Evolutionary conservation across 2,329 filamentous ascomycete species (phyloP).

Genomic region (Myriosclerotinia duriaeana): DNA sequence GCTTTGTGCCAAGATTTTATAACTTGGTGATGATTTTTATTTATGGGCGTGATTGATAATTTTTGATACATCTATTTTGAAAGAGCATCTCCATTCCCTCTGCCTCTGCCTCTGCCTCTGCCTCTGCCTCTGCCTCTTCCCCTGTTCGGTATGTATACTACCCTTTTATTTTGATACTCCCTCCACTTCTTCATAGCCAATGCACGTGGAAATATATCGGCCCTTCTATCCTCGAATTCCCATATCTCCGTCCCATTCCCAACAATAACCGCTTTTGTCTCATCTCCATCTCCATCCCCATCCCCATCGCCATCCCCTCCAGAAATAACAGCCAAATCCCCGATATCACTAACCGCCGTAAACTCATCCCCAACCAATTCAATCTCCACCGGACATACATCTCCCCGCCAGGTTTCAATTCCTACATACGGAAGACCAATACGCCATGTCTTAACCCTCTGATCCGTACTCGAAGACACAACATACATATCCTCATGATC

Average conservation of each 20-base stretch:
- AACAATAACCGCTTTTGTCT: constrained; percentile 36
- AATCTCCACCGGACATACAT: constrained; percentile 37
- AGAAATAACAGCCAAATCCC: constrained; percentile 45
- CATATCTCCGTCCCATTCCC: constrained; percentile 42
- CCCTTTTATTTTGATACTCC: too few relatives aligned
- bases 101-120: too few relatives aligned
- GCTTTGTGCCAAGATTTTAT: too few relatives aligned
- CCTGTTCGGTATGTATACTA: neutral
- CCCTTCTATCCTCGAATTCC: constrained; percentile 1
- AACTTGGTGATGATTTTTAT: too few relatives aligned
- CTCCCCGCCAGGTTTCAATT: constrained; percentile 20
- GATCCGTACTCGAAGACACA: constrained; percentile 59
- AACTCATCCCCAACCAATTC: constrained; percentile 51
- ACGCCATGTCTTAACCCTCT: constrained; percentile 57
- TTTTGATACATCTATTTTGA: too few relatives aligned
- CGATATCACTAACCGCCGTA: constrained; percentile 61
- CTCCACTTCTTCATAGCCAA: neutral
- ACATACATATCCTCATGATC: constrained; percentile 35
- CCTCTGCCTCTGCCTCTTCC: too few relatives aligned
- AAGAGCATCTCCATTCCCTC: too few relatives aligned
- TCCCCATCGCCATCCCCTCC: constrained; percentile 31
- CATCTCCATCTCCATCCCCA: constrained; percentile 20
- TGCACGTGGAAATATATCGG: neutral
- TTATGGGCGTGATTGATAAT: too few relatives aligned
- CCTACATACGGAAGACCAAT: neutral